Conservation (phyloP, 768 basidiomycete species). For the Boletus coccyginus region DNA sequence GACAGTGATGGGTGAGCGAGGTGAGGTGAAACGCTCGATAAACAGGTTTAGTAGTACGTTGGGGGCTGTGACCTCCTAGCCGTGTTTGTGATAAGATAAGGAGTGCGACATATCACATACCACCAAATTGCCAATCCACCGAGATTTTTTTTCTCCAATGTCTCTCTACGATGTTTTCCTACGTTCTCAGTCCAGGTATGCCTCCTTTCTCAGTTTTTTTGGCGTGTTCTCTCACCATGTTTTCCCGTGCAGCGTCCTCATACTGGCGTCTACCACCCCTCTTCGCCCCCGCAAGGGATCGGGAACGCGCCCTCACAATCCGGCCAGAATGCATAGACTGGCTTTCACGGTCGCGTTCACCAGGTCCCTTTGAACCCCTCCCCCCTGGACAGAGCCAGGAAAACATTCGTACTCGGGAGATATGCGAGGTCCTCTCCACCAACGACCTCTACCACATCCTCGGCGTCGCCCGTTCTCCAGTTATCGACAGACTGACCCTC, state of each 20-base stretch:
- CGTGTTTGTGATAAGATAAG: constrained; percentile 13
- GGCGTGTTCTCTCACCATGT: not conserved
- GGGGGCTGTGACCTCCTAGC: constrained; percentile 34
- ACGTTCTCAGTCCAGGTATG: constrained; percentile 30
- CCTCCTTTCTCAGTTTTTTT: not conserved
- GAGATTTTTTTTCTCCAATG: constrained; percentile 10
- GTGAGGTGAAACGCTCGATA: constrained; percentile 65
- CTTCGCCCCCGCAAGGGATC: constrained; percentile 48
- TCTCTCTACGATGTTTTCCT: constrained; percentile 31
- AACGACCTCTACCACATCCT: constrained; percentile 75
- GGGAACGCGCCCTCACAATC: constrained; percentile 36
- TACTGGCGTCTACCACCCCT: constrained; percentile 66
- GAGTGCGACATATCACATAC: constrained; percentile 7
- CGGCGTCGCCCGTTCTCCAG: constrained; percentile 50
- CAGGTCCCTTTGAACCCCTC: not conserved
- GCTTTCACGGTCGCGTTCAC: constrained; percentile 21
- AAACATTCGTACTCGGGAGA: constrained; percentile 14
- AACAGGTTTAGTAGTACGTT: constrained; percentile 50
- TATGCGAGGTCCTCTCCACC: constrained; percentile 50
- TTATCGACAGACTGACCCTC: constrained; percentile 59
- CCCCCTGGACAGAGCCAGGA: constrained; percentile 8
- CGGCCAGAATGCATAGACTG: constrained; percentile 28
- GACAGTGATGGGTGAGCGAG: constrained; percentile 92
- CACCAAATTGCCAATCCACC: constrained; percentile 1
- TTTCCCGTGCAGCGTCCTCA: constrained; percentile 44